These are phyloP conservation scores for Naganishia antarctica DNA, from an alignment of 768 basidiomycete genomes.

Conservation along the genomic window DNA sequence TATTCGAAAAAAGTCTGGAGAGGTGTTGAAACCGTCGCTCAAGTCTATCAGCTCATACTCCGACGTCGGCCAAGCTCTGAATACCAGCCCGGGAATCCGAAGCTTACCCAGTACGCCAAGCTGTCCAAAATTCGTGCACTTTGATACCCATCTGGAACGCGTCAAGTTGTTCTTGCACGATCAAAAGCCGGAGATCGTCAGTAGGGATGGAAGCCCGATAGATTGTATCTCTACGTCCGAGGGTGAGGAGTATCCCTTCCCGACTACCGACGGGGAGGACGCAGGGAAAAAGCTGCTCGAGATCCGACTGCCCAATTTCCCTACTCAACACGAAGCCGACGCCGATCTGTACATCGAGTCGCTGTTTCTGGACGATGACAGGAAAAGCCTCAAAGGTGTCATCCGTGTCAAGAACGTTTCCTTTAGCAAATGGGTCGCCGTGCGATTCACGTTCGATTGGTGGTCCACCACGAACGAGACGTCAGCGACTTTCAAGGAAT, in stretches of 20 bases:
- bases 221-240: conserved; percentile 56
- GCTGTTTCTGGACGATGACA: conserved; percentile 51
- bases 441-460: conserved; percentile 85
- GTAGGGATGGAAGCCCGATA: conserved; percentile 80
- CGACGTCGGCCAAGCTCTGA: conserved; percentile 53
- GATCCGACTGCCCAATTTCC: conserved; percentile 69
- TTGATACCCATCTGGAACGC: conserved; percentile 83
- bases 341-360: conserved; percentile 52
- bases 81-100: conserved; percentile 46
- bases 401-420: conserved; percentile 78
- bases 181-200: conserved; percentile 91
- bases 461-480: conserved; percentile 98
- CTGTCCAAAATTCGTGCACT: conserved; percentile 78
- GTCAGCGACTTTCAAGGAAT: conserved; percentile 64
- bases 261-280: conserved; percentile 48
- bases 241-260: conserved; percentile 51
- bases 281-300: conserved; percentile 50
- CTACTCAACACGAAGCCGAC: conserved; percentile 49
- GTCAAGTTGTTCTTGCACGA: conserved; percentile 91
- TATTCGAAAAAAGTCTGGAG: conserved; percentile 87
- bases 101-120: conserved; percentile 75
- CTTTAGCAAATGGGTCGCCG: conserved; percentile 77
- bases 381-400: conserved; percentile 61
- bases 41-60: conserved; percentile 63
- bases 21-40: conserved; percentile 84